Base-by-base conservation (phyloP, 1,284 basidiomycete genomes). In the Fomitopsis schrenkii region DNA sequence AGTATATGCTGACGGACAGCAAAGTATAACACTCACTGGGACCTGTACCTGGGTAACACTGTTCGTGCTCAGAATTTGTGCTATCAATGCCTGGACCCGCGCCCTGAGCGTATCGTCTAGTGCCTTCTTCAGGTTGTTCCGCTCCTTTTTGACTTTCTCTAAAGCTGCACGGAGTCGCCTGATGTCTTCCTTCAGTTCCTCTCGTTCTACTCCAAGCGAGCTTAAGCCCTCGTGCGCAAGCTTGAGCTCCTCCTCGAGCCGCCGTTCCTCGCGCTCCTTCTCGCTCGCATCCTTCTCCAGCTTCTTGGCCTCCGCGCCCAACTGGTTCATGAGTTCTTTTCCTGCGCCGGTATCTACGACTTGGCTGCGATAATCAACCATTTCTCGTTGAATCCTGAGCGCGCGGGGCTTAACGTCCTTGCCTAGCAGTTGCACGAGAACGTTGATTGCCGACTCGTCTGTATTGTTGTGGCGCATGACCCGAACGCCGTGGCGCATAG, bases 391-490 rank as follows among this genome's bases (percentile, higher is more conserved):
- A 14, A 69, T 59, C 12, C 42, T 57, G 1, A 68, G 56, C 10
- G 58, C 54, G 6, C 41, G 2, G 5, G 65, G 63, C 30, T 19
- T 14, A 17, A 59, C 59, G 9, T 33, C 52, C 50, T 33, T 58
- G 57, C 30, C 58, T 59, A 14, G 42, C 61, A 40, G 56, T 48
- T 14, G 63, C 46, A 26, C 19, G 35, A 69, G 3, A 33, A 68
- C 64, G 1, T 14, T 40, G 3, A 58, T 56, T 7, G 67, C 66
- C 2, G 59, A 61, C 14, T 61, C 45, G 9, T 50, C 2, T 1
- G 64, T 66, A 40, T 61, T 57, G 52, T 66, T 41, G 48, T 69
- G 67, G 5, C 68, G 68, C 10, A 62, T 40, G 40, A 68, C 53
- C 26, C 53, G 36, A 1, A 67, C 70, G 10, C 69, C 68, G 8